Evolutionary conservation across 768 basidiomycete species (phyloP), one percentile per base, ranked within the genome.

Genomic region (Pisolithus sp.): DNA sequence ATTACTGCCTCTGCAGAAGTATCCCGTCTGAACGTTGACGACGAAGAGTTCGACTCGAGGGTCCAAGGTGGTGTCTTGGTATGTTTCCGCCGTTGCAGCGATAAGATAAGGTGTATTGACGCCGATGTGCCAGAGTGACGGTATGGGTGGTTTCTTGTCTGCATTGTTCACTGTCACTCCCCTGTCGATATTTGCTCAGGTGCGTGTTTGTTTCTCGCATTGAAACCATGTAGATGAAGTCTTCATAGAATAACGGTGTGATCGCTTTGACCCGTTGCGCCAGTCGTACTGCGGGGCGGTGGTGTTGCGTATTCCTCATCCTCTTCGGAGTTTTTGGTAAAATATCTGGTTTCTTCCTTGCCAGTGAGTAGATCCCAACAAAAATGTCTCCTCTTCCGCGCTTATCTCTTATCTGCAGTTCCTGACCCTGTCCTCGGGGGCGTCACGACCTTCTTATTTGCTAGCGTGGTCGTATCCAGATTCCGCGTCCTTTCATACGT

Each of bases 361-460:
- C 89, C 1, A 91, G 78, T 76, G 57, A 41, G 77, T 70, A 2
- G 21, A 10, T 3, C 13, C 7, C 34, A 6, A 8, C 13, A 36
- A 12, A 24, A 34, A 7, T 40, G 8, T 7, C 1, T 8, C 21
- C 7, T 40, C 34, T 44, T 31, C 30, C 30, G 8, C 4, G 30
- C 30, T 45, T 51, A 10, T 12, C 2, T 13, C 41, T 30, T 2
- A 28, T 18, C 9, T 23, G 13, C 53, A 79, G 77, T 93, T 53
- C 91, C 90, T 1, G 83, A 86, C 60, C 73, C 89, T 0, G 89
- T 90, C 7, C 76, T 90, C 0, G 90, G 89, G 2, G 89, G 89
- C 3, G 88, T 92, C 3, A 93, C 89, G 10, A 91, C 89, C 3
- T 92, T 92, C 76, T 74, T 92, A 9, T 92, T 93, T 61, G 84